phyloP scores from a whole-genome alignment of 2,329 filamentous ascomycete genomes.

The Fusarium protoensiforme region DNA sequence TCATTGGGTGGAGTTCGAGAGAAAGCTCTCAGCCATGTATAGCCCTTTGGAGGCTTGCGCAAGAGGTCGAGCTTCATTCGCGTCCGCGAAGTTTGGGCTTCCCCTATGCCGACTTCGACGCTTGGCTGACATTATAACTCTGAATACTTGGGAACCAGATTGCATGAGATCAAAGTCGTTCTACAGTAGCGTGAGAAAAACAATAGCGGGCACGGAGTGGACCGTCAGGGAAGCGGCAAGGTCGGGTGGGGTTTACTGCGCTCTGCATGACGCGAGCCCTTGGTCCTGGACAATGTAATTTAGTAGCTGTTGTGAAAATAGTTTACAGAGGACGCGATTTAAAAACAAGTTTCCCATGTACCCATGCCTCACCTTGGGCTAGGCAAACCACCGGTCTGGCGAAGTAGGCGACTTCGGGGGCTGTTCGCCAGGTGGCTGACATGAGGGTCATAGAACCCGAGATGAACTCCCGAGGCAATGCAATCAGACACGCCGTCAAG shows the following conservation, averaged over 20 bases:
- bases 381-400: neutral
- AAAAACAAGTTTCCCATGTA: too few relatives aligned
- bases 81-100: neutral
- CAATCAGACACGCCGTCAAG: neutral
- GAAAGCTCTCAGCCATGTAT: neutral
- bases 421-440: neutral
- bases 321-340: too few relatives aligned
- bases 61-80: neutral
- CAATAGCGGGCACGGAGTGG: neutral
- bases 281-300: conserved; percentile 13
- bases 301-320: neutral
- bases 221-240: neutral
- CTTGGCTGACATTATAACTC: conserved; percentile 3
- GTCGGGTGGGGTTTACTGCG: conserved; percentile 5
- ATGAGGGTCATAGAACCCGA: neutral
- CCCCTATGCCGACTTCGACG: neutral
- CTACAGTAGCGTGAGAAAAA: conserved; percentile 7
- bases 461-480: neutral
- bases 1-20: conserved; percentile 12
- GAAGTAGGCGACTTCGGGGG: neutral
- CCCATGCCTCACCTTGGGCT: too few relatives aligned
- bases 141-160: neutral
- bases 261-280: conserved; percentile 4
- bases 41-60: conserved; percentile 6
- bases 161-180: neutral